Base-by-base conservation (phyloP, 1,139 yeast genomes). In the Maudiozyma humilis region DNA sequence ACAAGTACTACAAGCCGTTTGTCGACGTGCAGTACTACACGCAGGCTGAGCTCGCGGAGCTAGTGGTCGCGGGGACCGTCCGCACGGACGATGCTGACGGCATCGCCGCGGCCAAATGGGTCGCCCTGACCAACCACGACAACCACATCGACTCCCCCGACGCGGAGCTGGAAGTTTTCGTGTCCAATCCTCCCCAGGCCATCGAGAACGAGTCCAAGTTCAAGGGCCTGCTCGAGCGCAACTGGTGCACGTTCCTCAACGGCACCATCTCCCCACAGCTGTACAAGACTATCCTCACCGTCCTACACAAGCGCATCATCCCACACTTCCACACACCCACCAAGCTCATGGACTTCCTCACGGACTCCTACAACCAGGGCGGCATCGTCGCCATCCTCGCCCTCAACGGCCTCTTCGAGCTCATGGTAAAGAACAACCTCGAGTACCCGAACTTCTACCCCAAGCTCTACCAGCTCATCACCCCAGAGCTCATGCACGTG, bases 391-490 rank as follows among this genome's bases (percentile, higher is more conserved):
- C 95, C 7, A 76, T 91, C 41, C 67, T 93, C 46, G 84, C 97
- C 3, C 71, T 91, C 53, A 89, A 88, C 61, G 94, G 96, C 29
- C 70, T 91, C 47, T 91, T 87, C 64, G 88, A 81, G 56, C 71
- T 91, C 48, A 91, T 91, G 80, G 85, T 78, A 56, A 71, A 73
- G 46, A 79, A 79, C 64, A 89, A 89, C 61, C 72, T 91, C 58
- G 98, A 91, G 58, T 91, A 91, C 64, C 97, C 97, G 13, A 84
- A 87, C 53, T 91, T 91, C 62, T 91, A 79, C 67, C 67, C 73
- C 41, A 89, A 91, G 63, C 74, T 91, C 36, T 91, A 91, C 62
- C 79, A 84, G 6, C 71, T 91, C 39, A 72, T 91, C 42, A 82
- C 88, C 6, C 83, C 89, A 15, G 75, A 79, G 37, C 66, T 93